Percentiles rank a stretch among this genome's conserved stretches.
phyloP scores from a whole-genome alignment of 164 flowering plant genomes.

The Annona cherimola region DNA sequence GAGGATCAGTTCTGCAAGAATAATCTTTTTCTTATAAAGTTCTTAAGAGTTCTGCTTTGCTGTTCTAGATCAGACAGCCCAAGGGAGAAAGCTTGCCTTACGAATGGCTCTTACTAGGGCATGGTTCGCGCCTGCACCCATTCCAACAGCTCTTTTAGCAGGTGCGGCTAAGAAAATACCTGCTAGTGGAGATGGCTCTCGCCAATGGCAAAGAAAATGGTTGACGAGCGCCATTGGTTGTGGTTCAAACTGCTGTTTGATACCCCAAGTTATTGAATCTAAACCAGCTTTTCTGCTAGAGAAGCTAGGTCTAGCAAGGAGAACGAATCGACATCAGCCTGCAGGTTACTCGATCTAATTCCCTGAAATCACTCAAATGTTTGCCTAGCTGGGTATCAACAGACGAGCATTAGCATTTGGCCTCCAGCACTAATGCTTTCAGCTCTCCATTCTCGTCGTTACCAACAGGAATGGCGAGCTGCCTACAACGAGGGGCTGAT shows the following conservation, averaged over 20 bases:
- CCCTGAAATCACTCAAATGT: slow-evolving; percentile 56
- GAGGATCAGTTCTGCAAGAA: slow-evolving; percentile 58
- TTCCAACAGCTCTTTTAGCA: slow-evolving; percentile 54
- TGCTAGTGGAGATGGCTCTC: slow-evolving; percentile 24
- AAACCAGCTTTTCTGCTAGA: slow-evolving; percentile 65
- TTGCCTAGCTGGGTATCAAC: slow-evolving; percentile 25
- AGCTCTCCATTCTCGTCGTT: too few relatives aligned
- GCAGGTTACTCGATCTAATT: slow-evolving; percentile 62
- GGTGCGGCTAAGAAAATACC: slow-evolving; percentile 61
- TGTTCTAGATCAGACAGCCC: slow-evolving; percentile 46
- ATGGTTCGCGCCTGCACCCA: slow-evolving; percentile 79
- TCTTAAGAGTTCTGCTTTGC: slow-evolving; percentile 40
- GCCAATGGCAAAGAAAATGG: slow-evolving; percentile 45
- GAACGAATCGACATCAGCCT: slow-evolving; percentile 32
- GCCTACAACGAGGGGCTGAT: too few relatives aligned
- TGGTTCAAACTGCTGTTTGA: slow-evolving; percentile 37
- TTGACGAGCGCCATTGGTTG: slow-evolving; percentile 33
- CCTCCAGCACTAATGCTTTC: too few relatives aligned
- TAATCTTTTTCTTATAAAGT: slow-evolving; percentile 60
- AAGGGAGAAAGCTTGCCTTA: slow-evolving; percentile 43
- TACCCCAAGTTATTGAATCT: slow-evolving; percentile 45
- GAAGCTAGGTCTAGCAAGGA: slow-evolving; percentile 68
- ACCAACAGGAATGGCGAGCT: too few relatives aligned
- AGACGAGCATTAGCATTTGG: too few relatives aligned
- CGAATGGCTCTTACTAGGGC: slow-evolving; percentile 80